phyloP scores from a whole-genome alignment of 257 asterid genomes.

The Solanum ossicruentum region DNA sequence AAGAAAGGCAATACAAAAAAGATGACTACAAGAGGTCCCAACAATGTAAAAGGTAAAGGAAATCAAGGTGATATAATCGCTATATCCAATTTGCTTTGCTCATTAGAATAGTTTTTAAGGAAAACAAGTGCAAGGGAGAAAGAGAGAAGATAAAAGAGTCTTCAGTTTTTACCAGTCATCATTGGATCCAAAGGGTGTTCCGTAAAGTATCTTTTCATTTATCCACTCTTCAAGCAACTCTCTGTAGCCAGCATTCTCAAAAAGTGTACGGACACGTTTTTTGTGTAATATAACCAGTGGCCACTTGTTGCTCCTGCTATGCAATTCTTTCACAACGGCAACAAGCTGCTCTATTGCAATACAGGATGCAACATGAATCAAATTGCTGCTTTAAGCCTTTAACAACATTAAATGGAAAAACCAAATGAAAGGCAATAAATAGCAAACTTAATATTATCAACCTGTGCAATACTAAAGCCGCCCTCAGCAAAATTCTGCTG shows the following conservation, averaged over 20 bases:
- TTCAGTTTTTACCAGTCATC: constrained; percentile 57
- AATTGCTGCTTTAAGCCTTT: background rate
- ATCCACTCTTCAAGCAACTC: constrained; percentile 66
- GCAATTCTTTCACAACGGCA: constrained; percentile 68
- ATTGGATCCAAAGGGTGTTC: constrained; percentile 90
- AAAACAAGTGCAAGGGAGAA: background rate
- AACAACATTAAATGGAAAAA: background rate
- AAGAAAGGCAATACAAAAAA: background rate
- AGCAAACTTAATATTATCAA: constrained; percentile 16
- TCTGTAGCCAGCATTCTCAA: constrained; percentile 59
- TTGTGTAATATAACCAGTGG: constrained; percentile 69
- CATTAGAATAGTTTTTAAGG: background rate
- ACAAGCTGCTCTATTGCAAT: constrained; percentile 77
- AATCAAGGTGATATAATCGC: background rate
- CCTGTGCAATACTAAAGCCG: constrained; percentile 82
- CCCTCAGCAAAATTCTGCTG: constrained; percentile 91
- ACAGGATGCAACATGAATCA: background rate
- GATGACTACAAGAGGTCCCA: background rate
- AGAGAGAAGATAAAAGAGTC: background rate
- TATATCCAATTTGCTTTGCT: background rate
- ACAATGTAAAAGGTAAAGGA: background rate
- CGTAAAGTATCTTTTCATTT: constrained; percentile 50
- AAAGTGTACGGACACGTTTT: constrained; percentile 57
- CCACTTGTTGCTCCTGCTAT: constrained; percentile 43
- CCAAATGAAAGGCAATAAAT: background rate